Percentiles rank a stretch among this genome's conserved stretches.
These are phyloP conservation scores for Pseudopyricularia javanii DNA, from an alignment of 2,329 filamentous ascomycete species.

Conservation along the genomic window DNA sequence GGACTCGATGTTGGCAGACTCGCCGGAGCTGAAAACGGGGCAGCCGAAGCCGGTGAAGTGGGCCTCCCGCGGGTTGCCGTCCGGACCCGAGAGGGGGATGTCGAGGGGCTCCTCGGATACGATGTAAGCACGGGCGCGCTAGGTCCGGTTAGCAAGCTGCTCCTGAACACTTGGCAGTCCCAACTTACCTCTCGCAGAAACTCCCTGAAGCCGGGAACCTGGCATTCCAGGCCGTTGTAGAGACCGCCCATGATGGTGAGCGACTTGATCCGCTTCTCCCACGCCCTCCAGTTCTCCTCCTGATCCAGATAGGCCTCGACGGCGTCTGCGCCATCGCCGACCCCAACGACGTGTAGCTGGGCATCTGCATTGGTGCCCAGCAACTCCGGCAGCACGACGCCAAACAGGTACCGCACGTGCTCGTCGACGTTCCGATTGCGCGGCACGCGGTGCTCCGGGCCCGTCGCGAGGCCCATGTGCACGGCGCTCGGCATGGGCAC, in stretches of 20 bases:
- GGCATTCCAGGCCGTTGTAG: slow-evolving; percentile 23
- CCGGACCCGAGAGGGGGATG: slow-evolving; percentile 37
- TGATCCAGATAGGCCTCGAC: slow-evolving; percentile 46
- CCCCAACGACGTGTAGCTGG: slow-evolving; percentile 56
- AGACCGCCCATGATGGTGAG: slow-evolving; percentile 38
- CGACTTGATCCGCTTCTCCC: slow-evolving; percentile 30
- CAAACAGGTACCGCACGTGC: slow-evolving; percentile 59
- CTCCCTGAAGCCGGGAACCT: slow-evolving; percentile 28
- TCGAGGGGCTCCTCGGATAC: slow-evolving; percentile 37
- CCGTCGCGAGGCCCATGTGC: slow-evolving; percentile 39
- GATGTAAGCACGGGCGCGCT: slow-evolving; percentile 51
- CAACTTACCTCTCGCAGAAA: slow-evolving; percentile 39
- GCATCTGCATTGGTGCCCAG: slow-evolving; percentile 27
- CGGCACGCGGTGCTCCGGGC: slow-evolving; percentile 46
- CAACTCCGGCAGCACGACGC: slow-evolving; percentile 42
- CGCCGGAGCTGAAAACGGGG: slow-evolving; percentile 58
- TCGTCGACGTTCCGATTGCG: slow-evolving; percentile 41
- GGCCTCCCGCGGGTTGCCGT: slow-evolving; percentile 28
- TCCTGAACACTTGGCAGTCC: not conserved
- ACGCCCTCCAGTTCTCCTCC: slow-evolving; percentile 34
- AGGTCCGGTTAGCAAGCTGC: slow-evolving; percentile 9
- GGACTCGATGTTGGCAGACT: slow-evolving; percentile 48
- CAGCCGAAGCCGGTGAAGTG: slow-evolving; percentile 40
- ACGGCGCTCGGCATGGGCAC: slow-evolving; percentile 52
- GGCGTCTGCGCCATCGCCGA: slow-evolving; percentile 53